A percentile compares a stretch with the other conserved stretches of the same genome.
Evolutionary conservation across 768 basidiomycete genomes (phyloP).

Genomic region (Paxillus rubicundulus): DNA sequence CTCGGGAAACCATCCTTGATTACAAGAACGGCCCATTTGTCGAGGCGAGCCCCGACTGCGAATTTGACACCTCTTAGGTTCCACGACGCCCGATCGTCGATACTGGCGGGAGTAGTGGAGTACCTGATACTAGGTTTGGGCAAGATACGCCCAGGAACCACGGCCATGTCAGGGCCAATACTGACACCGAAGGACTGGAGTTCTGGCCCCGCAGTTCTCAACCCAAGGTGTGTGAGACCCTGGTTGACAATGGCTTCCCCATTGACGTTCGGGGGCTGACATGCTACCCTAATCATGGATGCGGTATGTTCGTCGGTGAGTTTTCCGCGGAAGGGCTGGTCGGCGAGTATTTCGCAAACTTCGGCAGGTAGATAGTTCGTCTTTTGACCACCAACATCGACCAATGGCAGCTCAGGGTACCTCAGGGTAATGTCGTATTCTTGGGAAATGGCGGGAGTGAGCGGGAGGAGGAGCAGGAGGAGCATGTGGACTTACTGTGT

Average conservation of each 20-base stretch:
- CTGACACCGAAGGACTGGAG: conserved; percentile 44
- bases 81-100: conserved; percentile 51
- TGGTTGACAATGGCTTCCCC: conserved; percentile 41
- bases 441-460: conserved; percentile 17
- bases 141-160: conserved; percentile 54
- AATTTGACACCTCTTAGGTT: conserved; percentile 60
- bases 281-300: conserved; percentile 48
- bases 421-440: conserved; percentile 42
- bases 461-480: background rate
- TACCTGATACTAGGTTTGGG: conserved; percentile 44
- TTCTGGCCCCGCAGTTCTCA: conserved; percentile 32
- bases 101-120: conserved; percentile 23
- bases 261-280: conserved; percentile 49
- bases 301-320: conserved; percentile 53
- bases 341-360: conserved; percentile 45
- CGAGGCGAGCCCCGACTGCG: conserved; percentile 50
- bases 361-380: conserved; percentile 45
- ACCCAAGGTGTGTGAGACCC: conserved; percentile 44
- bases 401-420: conserved; percentile 41
- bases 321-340: conserved; percentile 47
- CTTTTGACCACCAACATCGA: conserved; percentile 49
- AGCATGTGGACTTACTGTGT: conserved; percentile 36
- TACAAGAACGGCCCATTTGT: conserved; percentile 67
- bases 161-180: conserved; percentile 49
- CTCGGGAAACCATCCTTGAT: conserved; percentile 54